Base-by-base conservation (phyloP, 1,284 basidiomycete genomes). In the Rhodotorula glutinis region DNA sequence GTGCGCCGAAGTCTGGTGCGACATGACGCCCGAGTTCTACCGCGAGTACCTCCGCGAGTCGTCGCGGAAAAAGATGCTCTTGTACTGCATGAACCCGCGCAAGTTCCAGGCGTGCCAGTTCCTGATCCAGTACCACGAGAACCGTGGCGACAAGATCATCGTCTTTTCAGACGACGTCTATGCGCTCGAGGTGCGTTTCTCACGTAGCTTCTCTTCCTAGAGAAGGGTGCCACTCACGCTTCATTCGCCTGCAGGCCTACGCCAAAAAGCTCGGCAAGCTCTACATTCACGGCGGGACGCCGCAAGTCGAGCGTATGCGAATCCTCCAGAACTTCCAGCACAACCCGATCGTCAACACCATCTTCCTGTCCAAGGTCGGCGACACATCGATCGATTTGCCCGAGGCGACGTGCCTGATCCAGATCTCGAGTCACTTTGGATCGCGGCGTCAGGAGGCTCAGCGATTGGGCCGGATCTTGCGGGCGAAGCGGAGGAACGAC, bases 1-100 rank as follows among this genome's bases (percentile, higher is more conserved):
- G 85, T 98, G 94, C 79, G 96, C 96, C 21, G 96, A 99, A 81
- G 96, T 99, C 10, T 98, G 96, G 96, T 99, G 96, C 77, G 92
- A 93, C 14, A 98, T 98, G 96, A 97, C 96, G 41, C 95, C 96
- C n/a, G 94, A 98, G 78, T 99, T 99, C 79, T 99, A 98, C 79
- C 88, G 92, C 75, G 95, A 99, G 80, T 98, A 99, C 78, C 84
- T 99, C 69, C 85, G 91, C 70, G 91, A 94, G 79, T 88, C 90
- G 78, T 78, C 78, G 56, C 85, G 96, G 65, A 96, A 96, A 79
- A 87, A 91, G 73, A 97, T 96, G 86, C 83, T 99, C 41, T 83
- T 99, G 19, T 98, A 98, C 79, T 98, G 93, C 82, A 98, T 98
- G 96, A 99, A 99, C 78, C 96, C 96, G 29, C 92, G 91, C 79